Base-by-base conservation (phyloP, 2,329 filamentous ascomycete genomes). In the Biscogniauxia marginata region DNA sequence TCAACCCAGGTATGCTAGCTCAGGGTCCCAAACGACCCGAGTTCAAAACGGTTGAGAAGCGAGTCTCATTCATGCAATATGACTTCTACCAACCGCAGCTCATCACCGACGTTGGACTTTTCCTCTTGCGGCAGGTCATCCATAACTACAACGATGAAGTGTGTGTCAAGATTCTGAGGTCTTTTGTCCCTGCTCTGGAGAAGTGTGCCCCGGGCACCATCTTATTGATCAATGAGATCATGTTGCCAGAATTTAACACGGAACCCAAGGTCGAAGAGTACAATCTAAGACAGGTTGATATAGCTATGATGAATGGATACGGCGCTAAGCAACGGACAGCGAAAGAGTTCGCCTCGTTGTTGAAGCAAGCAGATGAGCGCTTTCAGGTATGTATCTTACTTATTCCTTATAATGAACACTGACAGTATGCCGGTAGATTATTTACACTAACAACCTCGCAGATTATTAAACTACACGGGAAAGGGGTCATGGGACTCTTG, bases 221-320 rank as follows among this genome's bases (percentile, higher is more conserved):
- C 6, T 44, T 73, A 4, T 54, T 73, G 3, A 72, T 72, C 56
- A 73, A 73, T 52, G 71, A 74, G 16, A 67, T 64, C 2, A 56
- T 73, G 4, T 49, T 73, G 5, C 70, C 69, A 0, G 63, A 63
- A 7, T 60, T 59, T 1, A 66, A 65, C 2, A 55, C 57, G 7
- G 53, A 49, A 20, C 58, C 62, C 0, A 52, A 49, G 16, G 64
- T 58, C 34, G 56, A 47, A 25, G 70, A 72, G 50, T 59, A 64
- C 13, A 39, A 54, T 7, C 47, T 71, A 54, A 50, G 70, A 7
- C 69, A 73, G 34, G 51, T 69, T 6, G 71, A 73, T 49, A 66
- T 74, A 13, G 44, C 55, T 39, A 72, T 73, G 70, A 53, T 70
- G 48, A 54, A 69, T 4, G 63, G 21, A 30, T 63, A 50, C 44